Evolutionary conservation across 768 basidiomycete species (phyloP).

Genomic region (Leccinum barrowsii): DNA sequence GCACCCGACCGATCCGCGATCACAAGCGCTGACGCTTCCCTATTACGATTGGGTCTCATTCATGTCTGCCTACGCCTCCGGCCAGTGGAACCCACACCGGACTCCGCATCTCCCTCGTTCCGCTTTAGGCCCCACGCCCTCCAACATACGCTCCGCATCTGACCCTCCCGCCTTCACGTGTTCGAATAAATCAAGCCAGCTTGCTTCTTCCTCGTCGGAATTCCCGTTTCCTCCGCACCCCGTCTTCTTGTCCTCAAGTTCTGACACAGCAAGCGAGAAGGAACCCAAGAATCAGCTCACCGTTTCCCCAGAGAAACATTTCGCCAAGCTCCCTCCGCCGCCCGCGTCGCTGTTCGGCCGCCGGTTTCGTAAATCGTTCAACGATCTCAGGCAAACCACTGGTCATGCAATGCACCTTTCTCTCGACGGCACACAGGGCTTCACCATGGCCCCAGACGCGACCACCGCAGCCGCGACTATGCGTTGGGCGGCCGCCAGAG

Average conservation of each 20-base stretch:
- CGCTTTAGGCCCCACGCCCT: slow-evolving; percentile 21
- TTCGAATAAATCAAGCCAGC: slow-evolving; percentile 9
- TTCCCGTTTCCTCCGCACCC: slow-evolving; percentile 4
- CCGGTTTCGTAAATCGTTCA: slow-evolving; percentile 46
- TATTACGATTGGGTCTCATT: slow-evolving; percentile 73
- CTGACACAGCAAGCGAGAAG: slow-evolving; percentile 17
- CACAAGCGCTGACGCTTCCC: slow-evolving; percentile 16
- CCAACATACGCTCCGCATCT: slow-evolving; percentile 6
- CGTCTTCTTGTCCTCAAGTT: slow-evolving; percentile 7
- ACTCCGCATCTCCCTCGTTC: slow-evolving; percentile 57
- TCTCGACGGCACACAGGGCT: slow-evolving; percentile 27
- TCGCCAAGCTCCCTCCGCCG: slow-evolving; percentile 24
- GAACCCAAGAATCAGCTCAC: slow-evolving; percentile 17
- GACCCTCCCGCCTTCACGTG: slow-evolving; percentile 5
- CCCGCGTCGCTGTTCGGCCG: slow-evolving; percentile 32
- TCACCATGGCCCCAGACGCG: slow-evolving; percentile 45
- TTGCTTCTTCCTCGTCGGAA: slow-evolving; percentile 10
- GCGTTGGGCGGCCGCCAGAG: slow-evolving; percentile 79
- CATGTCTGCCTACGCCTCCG: slow-evolving; percentile 69
- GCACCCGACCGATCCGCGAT: slow-evolving; percentile 14
- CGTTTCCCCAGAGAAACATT: slow-evolving; percentile 25
- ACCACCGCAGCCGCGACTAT: slow-evolving; percentile 76
- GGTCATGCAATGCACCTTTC: slow-evolving; percentile 26
- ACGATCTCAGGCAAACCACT: slow-evolving; percentile 37
- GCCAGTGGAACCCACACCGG: slow-evolving; percentile 76